These are phyloP conservation scores for Nicotiana tomentosiformis DNA, from an alignment of 257 asterid genomes.

Conservation along the genomic window DNA sequence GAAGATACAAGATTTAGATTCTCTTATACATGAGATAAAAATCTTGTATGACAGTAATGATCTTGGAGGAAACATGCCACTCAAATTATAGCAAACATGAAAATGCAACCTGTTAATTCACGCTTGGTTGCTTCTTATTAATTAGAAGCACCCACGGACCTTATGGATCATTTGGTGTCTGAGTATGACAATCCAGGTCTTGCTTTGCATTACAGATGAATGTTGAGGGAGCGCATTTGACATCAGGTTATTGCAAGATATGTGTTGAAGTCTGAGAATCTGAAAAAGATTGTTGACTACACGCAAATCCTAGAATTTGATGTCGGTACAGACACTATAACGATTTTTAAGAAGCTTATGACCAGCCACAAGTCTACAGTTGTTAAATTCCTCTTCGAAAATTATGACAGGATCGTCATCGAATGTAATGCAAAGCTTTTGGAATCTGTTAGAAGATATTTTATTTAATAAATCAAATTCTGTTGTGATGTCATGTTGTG, in stretches of 20 bases:
- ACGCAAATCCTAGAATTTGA: conserved; percentile 77
- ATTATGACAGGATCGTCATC: conserved; percentile 56
- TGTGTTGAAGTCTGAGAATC: conserved; percentile 46
- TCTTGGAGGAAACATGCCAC: conserved; percentile 44
- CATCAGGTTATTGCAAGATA: conserved; percentile 51
- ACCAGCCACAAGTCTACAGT: conserved; percentile 87
- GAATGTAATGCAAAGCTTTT: conserved; percentile 77
- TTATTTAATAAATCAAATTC: conserved; percentile 83
- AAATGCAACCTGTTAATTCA: conserved; percentile 49
- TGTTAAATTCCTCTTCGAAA: conserved; percentile 55
- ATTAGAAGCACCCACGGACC: conserved; percentile 31
- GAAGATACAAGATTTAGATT: conserved; percentile 44
- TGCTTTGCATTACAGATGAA: conserved; percentile 38
- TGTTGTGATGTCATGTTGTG: conserved; percentile 68
- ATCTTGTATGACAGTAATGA: conserved; percentile 57
- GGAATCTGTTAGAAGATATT: conserved; percentile 60
- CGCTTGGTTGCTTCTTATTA: conserved; percentile 64
- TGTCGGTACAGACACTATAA: conserved; percentile 76
- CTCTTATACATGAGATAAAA: conserved; percentile 49
- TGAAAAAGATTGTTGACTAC: conserved; percentile 43
- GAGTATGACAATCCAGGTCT: conserved; percentile 61
- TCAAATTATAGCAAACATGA: conserved; percentile 48
- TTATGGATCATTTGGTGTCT: too few relatives aligned
- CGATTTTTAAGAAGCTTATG: conserved; percentile 77
- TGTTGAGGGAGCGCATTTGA: too few relatives aligned